Evolutionary conservation across 108 stramenopile species (phyloP).

Genomic region (Skeletonema grethae): DNA sequence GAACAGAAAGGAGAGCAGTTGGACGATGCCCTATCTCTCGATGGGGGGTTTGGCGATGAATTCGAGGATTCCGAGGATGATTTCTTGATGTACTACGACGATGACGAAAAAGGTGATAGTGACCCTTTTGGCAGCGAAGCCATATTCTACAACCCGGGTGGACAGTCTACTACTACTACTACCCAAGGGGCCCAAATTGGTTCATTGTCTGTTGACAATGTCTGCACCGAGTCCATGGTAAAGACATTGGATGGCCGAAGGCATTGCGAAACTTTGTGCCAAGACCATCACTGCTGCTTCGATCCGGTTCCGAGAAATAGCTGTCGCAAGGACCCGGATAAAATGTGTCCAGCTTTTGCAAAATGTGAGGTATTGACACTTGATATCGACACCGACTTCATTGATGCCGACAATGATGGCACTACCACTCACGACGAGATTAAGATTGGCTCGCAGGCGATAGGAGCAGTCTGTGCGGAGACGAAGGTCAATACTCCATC

Average conservation of each 20-base stretch:
- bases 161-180: neutral
- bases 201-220: neutral
- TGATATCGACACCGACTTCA: neutral
- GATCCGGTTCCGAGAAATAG: neutral
- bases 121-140: neutral
- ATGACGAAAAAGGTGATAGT: neutral
- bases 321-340: constrained; percentile 1
- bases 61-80: neutral
- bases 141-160: neutral
- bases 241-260: neutral
- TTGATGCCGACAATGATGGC: neutral
- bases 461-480: neutral
- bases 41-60: neutral
- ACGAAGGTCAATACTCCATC: neutral
- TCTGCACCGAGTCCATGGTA: neutral
- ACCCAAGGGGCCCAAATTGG: neutral
- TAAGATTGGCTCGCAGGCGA: neutral
- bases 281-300: constrained; percentile 4
- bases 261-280: neutral
- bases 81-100: neutral
- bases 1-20: neutral
- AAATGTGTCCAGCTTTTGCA: neutral
- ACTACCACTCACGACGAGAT: neutral
- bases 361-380: constrained; percentile 2
- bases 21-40: neutral